Conservation (phyloP, 164 flowering plant species). For the Umbilicus rupestris region DNA sequence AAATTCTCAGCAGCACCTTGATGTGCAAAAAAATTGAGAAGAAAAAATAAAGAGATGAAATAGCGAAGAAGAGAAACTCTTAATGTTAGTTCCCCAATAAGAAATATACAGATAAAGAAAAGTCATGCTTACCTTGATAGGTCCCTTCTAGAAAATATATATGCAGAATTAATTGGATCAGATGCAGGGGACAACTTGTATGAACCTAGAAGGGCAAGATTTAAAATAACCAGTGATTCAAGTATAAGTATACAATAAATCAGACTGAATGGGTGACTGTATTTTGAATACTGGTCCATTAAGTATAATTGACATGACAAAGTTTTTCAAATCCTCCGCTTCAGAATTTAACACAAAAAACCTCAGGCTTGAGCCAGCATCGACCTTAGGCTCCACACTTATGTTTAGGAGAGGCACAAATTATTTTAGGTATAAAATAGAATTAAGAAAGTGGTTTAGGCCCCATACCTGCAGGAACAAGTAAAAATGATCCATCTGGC, state of each 20-base stretch:
- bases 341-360: neutral
- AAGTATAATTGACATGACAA: neutral
- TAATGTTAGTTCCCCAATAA: neutral
- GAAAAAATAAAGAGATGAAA: neutral
- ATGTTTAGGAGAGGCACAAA: neutral
- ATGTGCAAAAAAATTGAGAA: neutral
- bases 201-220: conserved; percentile 45
- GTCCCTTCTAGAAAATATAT: conserved; percentile 76
- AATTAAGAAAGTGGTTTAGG: neutral
- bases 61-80: neutral
- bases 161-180: conserved; percentile 60
- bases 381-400: neutral
- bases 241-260: neutral
- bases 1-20: neutral
- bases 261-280: neutral
- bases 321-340: neutral
- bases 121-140: conserved; percentile 57
- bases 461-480: conserved; percentile 82
- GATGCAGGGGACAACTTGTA: conserved; percentile 53
- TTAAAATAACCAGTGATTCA: neutral
- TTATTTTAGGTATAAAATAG: neutral
- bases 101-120: neutral
- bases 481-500: conserved; percentile 92
- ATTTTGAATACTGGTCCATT: neutral
- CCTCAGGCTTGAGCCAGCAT: too few species aligned